Conservation (phyloP, 306 rosid species). For the Quercus glauca region DNA sequence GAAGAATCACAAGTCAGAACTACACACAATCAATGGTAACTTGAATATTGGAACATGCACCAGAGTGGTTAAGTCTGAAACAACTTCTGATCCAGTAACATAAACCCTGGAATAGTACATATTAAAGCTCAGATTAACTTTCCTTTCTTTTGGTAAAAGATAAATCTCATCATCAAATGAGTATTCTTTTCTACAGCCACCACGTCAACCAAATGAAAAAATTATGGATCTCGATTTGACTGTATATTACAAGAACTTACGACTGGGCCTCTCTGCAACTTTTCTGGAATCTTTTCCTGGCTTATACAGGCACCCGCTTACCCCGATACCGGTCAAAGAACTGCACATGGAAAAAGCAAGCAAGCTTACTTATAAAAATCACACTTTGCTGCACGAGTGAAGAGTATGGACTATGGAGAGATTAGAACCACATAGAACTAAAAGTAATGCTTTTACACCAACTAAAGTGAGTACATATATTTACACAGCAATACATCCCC, state of each 20-base stretch:
- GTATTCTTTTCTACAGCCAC: conserved; percentile 15
- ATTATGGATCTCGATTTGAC: conserved; percentile 27
- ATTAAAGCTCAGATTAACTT: no score
- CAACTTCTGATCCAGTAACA: no score
- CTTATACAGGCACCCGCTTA: conserved; percentile 84
- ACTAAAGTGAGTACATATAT: neutral
- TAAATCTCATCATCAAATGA: neutral
- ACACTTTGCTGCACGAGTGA: neutral
- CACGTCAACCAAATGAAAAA: conserved; percentile 18
- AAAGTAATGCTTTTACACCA: neutral
- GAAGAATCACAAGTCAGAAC: no score
- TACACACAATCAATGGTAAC: no score
- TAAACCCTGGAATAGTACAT: neutral
- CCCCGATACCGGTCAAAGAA: conserved; percentile 78
- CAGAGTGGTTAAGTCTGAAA: neutral
- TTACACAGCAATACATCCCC: neutral
- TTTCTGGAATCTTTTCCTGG: conserved; percentile 12
- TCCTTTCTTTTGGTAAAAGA: neutral
- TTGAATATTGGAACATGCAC: neutral
- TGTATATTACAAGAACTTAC: conserved; percentile 51
- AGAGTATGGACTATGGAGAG: neutral
- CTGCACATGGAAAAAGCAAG: conserved; percentile 45
- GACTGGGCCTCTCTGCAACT: conserved; percentile 30
- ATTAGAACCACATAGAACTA: neutral
- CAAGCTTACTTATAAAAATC: conserved; percentile 8